Percentiles rank a stretch among this genome's conserved stretches.
Evolutionary conservation across 2,329 filamentous ascomycete genomes (phyloP).

Genomic region (Monosporascus sp.): DNA sequence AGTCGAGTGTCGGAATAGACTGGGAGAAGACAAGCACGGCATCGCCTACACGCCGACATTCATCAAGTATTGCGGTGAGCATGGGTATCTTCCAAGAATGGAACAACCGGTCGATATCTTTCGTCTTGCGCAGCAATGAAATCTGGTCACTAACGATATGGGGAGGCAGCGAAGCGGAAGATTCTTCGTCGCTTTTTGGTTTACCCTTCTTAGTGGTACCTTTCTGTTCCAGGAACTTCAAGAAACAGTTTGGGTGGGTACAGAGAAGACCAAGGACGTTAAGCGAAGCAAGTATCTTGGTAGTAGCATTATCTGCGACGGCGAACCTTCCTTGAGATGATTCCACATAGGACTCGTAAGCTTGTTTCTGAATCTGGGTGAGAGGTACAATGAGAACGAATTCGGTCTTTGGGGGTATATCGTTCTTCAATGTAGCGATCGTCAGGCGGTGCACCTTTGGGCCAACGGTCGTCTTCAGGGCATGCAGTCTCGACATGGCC

Average conservation of each 20-base stretch:
- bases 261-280: slow-evolving; percentile 43
- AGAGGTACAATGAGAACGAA: slow-evolving; percentile 74
- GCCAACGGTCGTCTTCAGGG: slow-evolving; percentile 65
- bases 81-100: slow-evolving; percentile 66
- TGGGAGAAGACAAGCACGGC: slow-evolving; percentile 80
- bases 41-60: slow-evolving; percentile 58
- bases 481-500: slow-evolving; percentile 62
- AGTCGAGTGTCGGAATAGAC: slow-evolving; percentile 64
- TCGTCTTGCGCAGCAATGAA: slow-evolving; percentile 30
- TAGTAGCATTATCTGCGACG: slow-evolving; percentile 1
- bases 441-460: slow-evolving; percentile 77
- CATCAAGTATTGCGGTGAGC: slow-evolving; percentile 64
- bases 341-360: slow-evolving; percentile 52
- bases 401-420: slow-evolving; percentile 71
- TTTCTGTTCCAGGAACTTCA: slow-evolving; percentile 26
- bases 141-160: slow-evolving; percentile 27
- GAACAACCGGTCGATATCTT: slow-evolving; percentile 37
- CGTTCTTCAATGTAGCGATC: slow-evolving; percentile 57
- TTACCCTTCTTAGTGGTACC: slow-evolving; percentile 5
- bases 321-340: slow-evolving; percentile 4
- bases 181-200: slow-evolving; percentile 8
- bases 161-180: slow-evolving; percentile 20
- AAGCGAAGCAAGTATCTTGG: slow-evolving; percentile 30
- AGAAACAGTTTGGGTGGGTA: slow-evolving; percentile 48
- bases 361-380: slow-evolving; percentile 56